Evolutionary conservation across 345 rosid species (phyloP), one percentile per base, ranked within the genome.

Genomic region (Sisymbrium irio): DNA sequence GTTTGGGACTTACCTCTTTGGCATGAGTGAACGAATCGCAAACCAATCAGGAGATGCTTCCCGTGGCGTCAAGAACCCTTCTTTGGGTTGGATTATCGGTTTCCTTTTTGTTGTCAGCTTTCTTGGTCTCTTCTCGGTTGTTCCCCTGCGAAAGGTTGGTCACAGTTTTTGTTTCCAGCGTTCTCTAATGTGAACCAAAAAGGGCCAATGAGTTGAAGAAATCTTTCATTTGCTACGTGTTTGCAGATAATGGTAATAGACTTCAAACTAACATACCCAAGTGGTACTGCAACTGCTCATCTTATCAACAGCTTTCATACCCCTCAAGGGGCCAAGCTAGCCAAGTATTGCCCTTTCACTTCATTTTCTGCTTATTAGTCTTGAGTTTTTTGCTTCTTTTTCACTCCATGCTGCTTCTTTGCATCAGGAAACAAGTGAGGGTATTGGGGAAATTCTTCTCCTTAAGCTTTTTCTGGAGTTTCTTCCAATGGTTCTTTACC

Each of bases 261-360:
- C 72, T 88, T 84, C 81, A 91, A 87, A 62, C 74, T 89, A 76
- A 82, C 83, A 15, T 91, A 91, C 65, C 95, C 95, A 62, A 91
- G 95, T 77, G 97, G 97, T 25, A 87, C 97, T 19, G 97, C 95
- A 39, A 91, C 97, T 41, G 95, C 97, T 20, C 76, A 80, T 66
- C 87, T 91, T 36, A 91, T 91, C 75, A 91, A 91, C 77, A 89
- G 97, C 73, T 91, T 91, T 79, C 97, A 91, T 81, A 91, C 95
- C 3, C 82, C 92, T 27, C 76, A 77, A 70, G 95, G 97, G 47
- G 92, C 89, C 53, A 86, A 82, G 77, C 81, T 87, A 58, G 97
- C 97, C 27, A 87, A 80, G 97, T 88, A 79, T 63, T 15, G 18
- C 7, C 12, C 45, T 67, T 61, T 41, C 46, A 61, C 64, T 45